Evolutionary conservation across 202 grass and related monocot genomes (phyloP).

Genomic region (Zizania palustris): DNA sequence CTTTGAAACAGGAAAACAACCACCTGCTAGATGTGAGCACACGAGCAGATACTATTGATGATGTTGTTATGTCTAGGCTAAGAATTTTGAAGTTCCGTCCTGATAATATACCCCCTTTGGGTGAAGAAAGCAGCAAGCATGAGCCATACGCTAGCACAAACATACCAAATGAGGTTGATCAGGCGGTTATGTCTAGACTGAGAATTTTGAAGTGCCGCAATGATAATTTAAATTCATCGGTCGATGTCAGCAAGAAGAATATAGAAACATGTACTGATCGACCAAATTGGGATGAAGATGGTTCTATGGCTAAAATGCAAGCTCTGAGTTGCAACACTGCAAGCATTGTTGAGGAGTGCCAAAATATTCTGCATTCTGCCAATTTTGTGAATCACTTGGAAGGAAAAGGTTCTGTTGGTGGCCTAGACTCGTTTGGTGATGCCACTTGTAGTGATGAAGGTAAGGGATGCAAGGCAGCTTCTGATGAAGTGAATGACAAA

Average conservation of each 20-base stretch:
- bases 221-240: constrained; percentile 18
- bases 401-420: constrained; percentile 1
- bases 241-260: constrained; percentile 4
- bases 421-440: constrained; percentile 24
- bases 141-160: neutral
- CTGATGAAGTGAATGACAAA: constrained; percentile 36
- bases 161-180: constrained; percentile 32
- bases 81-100: constrained; percentile 43
- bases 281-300: constrained; percentile 34
- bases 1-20: constrained; percentile 27
- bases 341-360: constrained; percentile 8
- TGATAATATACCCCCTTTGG: constrained; percentile 18
- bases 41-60: constrained; percentile 34
- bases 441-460: constrained; percentile 5
- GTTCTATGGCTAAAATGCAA: constrained; percentile 35
- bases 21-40: neutral
- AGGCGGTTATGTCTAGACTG: constrained; percentile 36
- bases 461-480: constrained; percentile 13
- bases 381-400: constrained; percentile 8
- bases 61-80: constrained; percentile 37
- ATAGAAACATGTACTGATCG: neutral
- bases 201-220: constrained; percentile 41
- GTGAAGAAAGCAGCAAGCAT: constrained; percentile 31
- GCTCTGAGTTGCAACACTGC: constrained; percentile 12
- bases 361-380: constrained; percentile 23